Evolutionary conservation across 2,329 filamentous ascomycete species (phyloP).

Genomic region (Rutstroemia sp.): DNA sequence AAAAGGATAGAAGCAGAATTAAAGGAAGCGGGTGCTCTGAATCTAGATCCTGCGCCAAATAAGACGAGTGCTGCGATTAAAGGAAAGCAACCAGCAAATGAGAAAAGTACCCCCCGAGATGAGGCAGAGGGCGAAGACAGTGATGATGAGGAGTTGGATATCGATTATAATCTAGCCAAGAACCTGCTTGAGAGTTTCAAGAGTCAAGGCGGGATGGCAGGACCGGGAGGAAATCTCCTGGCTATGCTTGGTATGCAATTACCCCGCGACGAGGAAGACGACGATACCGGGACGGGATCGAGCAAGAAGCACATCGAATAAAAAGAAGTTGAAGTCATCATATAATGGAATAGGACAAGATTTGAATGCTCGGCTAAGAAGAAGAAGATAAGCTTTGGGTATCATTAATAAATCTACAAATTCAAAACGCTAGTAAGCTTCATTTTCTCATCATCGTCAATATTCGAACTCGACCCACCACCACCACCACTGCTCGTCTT

Average conservation of each 20-base stretch:
- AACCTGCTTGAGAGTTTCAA: constrained; percentile 93
- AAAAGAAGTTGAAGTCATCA: too few species aligned
- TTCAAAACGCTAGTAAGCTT: constrained; percentile 6
- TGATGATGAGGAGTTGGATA: constrained; percentile 57
- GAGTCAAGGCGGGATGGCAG: constrained; percentile 75
- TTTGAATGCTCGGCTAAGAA: background rate
- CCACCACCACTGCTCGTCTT: constrained; percentile 2
- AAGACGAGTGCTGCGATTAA: constrained; percentile 28
- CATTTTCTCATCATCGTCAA: constrained; percentile 9
- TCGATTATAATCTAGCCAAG: constrained; percentile 81
- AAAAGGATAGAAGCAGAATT: constrained; percentile 68
- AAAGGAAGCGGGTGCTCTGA: constrained; percentile 58
- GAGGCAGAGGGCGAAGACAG: constrained; percentile 51
- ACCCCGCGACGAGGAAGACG: constrained; percentile 67
- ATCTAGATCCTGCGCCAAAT: constrained; percentile 37
- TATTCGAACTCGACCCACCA: constrained; percentile 17
- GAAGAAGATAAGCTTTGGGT: constrained; percentile 2
- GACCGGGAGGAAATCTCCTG: constrained; percentile 81
- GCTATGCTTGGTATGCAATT: constrained; percentile 77
- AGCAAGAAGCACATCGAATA: background rate
- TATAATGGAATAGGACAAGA: too few species aligned
- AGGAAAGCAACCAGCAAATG: constrained; percentile 5
- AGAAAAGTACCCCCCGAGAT: constrained; percentile 31
- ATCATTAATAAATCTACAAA: constrained; percentile 8
- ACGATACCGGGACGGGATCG: background rate